phyloP scores from a whole-genome alignment of 2,329 filamentous ascomycete species.

The Penicillium sp. region DNA sequence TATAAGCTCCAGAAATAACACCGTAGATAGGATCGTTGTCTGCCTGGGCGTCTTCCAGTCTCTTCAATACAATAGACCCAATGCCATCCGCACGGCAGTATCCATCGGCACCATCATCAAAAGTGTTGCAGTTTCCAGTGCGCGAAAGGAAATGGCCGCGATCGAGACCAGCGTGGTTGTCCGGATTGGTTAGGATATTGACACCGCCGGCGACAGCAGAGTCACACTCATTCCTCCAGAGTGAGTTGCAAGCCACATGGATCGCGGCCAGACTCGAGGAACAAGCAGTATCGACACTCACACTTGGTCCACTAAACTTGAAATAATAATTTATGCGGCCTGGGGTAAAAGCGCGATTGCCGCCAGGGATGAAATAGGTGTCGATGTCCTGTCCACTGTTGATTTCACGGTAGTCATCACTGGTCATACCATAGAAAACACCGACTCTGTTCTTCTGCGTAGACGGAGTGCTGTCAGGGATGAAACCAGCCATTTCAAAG shows the following conservation, averaged over 20 bases:
- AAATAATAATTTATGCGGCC: constrained; percentile 64
- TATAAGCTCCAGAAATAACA: constrained; percentile 72
- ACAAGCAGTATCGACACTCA: constrained; percentile 76
- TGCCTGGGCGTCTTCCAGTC: constrained; percentile 74
- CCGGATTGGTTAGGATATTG: constrained; percentile 76
- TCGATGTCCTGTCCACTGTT: constrained; percentile 73
- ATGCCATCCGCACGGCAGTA: constrained; percentile 81
- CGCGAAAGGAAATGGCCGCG: constrained; percentile 78
- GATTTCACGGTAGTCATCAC: constrained; percentile 76
- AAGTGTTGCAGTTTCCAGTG: constrained; percentile 77
- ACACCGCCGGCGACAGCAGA: constrained; percentile 79
- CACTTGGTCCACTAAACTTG: constrained; percentile 73
- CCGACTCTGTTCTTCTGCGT: constrained; percentile 68
- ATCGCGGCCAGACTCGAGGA: constrained; percentile 74
- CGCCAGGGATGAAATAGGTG: constrained; percentile 68
- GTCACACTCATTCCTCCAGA: constrained; percentile 77
- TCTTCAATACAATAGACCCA: constrained; percentile 75
- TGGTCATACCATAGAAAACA: constrained; percentile 75
- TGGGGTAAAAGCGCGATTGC: constrained; percentile 55
- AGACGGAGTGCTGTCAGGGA: constrained; percentile 71
- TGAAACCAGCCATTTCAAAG: constrained; percentile 77
- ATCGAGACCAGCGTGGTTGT: constrained; percentile 75
- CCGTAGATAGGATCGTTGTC: constrained; percentile 74
- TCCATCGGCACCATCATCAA: constrained; percentile 77
- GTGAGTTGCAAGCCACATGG: constrained; percentile 70